A percentile compares a stretch with the other conserved stretches of the same genome.
phyloP scores from a whole-genome alignment of 768 basidiomycete genomes.

The Jaapia argillacea region DNA sequence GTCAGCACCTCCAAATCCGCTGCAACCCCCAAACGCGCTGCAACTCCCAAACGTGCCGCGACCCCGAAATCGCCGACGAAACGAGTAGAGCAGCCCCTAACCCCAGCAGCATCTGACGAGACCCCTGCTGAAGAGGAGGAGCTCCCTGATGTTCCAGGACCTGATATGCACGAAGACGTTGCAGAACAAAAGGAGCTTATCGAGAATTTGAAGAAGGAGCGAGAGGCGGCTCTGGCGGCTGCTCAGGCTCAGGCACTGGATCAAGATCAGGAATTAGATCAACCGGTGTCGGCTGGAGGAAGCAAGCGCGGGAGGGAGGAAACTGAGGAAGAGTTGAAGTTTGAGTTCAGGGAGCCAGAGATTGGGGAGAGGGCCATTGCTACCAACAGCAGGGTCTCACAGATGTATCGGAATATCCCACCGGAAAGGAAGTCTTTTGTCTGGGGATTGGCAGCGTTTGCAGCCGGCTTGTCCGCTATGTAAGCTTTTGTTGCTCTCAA shows the following conservation, averaged over 20 bases:
- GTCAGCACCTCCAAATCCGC: conserved; percentile 5
- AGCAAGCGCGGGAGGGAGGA: conserved; percentile 48
- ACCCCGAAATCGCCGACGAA: conserved; percentile 26
- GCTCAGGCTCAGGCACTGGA: conserved; percentile 12
- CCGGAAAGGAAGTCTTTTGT: conserved; percentile 67
- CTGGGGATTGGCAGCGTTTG: conserved; percentile 82
- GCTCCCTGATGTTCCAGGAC: conserved; percentile 43
- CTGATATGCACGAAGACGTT: conserved; percentile 62
- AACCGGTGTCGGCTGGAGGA: conserved; percentile 14
- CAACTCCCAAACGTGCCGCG: conserved; percentile 20
- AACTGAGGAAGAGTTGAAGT: conserved; percentile 34
- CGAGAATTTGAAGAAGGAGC: conserved; percentile 55
- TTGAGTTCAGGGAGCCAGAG: conserved; percentile 64
- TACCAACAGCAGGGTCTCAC: conserved; percentile 49
- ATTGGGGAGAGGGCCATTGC: conserved; percentile 43
- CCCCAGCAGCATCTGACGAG: conserved; percentile 50
- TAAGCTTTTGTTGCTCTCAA: conserved; percentile 29
- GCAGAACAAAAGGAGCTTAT: conserved; percentile 73
- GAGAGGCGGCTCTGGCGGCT: conserved; percentile 16
- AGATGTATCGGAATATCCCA: conserved; percentile 26
- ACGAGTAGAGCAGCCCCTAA: conserved; percentile 27
- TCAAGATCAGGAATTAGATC: conserved; percentile 5
- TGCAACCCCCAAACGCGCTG: conserved; percentile 13
- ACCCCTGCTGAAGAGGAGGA: conserved; percentile 62
- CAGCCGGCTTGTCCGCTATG: conserved; percentile 74